Conservation (phyloP, 2,329 filamentous ascomycete genomes). For the Exophiala lecanii-corni region DNA sequence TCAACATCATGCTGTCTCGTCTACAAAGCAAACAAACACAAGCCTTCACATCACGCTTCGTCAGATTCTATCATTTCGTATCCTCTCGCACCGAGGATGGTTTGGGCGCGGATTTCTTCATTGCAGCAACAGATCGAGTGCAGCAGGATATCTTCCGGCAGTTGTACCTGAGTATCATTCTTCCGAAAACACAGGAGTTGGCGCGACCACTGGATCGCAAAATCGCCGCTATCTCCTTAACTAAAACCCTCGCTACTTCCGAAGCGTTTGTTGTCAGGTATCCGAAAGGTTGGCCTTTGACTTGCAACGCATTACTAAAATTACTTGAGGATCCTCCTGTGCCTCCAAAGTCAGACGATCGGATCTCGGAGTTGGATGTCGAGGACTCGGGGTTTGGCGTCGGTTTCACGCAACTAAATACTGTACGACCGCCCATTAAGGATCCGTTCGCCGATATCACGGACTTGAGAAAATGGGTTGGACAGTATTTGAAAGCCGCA, state of each 20-base stretch:
- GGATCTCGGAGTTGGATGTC: conserved; percentile 81
- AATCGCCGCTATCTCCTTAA: conserved; percentile 84
- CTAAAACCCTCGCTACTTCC: conserved; percentile 85
- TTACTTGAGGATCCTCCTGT: conserved; percentile 85
- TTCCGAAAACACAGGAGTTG: conserved; percentile 84
- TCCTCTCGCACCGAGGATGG: conserved; percentile 73
- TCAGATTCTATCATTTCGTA: conserved; percentile 90
- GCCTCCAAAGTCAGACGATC: conserved; percentile 64
- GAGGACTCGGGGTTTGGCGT: conserved; percentile 94
- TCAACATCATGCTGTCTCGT: conserved; percentile 74
- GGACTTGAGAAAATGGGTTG: conserved; percentile 77
- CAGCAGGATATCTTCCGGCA: conserved; percentile 53
- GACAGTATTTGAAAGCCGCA: conserved; percentile 69
- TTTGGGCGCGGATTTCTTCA: conserved; percentile 90
- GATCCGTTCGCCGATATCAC: conserved; percentile 88
- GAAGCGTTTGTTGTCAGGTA: conserved; percentile 76
- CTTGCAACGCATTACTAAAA: conserved; percentile 82
- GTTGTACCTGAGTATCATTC: conserved; percentile 78
- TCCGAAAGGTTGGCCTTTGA: conserved; percentile 85
- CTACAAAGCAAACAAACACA: conserved; percentile 72
- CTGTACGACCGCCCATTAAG: conserved; percentile 66
- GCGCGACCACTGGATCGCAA: conserved; percentile 86
- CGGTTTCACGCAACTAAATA: conserved; percentile 89
- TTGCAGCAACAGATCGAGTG: conserved; percentile 74
- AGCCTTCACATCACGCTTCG: conserved; percentile 78